Base-by-base conservation (phyloP, 768 basidiomycete genomes). In the Termitomyces sp. region DNA sequence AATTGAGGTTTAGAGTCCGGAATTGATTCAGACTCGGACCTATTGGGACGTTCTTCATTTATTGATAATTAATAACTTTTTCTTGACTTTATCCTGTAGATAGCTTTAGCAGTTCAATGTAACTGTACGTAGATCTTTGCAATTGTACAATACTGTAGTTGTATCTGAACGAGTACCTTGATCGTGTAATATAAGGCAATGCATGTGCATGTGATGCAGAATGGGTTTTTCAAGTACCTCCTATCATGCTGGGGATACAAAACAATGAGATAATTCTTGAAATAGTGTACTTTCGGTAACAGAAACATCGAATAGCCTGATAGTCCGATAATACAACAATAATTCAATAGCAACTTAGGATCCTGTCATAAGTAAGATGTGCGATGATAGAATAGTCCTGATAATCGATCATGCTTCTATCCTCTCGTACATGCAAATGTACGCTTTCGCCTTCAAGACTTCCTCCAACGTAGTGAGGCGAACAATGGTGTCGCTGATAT, bases 371-470 rank as follows among this genome's bases (percentile, higher is more conserved):
- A 53, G 20, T n/a, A 33, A 33, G 32, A 36, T 20, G 20, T 24
- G 7, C n/a, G 18, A 40, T 48, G 45, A 48, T 36, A 36, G 18
- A 48, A 48, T 6, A 24, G 42, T 57, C 36, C 22, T 39, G 5
- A 16, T 22, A 18, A 36, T 16, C n/a, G 40, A 54, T 48, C n/a
- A 48, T 13, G 18, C 11, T 76, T 67, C 88, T 68, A 89, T 78
- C 57, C 89, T 82, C 76, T 94, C 91, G 70, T 93, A 94, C 88
- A 96, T 94, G 75, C 94, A 94, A 54, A 97, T 83, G 73, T 97
- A 98, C 39, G 95, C 94, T 72, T 91, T 96, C 61, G 89, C 88
- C 73, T 88, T 90, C 69, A 97, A 78, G 3, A 97, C 96, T 71
- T 97, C 96, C 48, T 95, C 92, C 52, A 96, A 72, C 46, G 88